A percentile compares a stretch with the other conserved stretches of the same genome.
Conservation (phyloP, 2,329 filamentous ascomycete genomes). For the Mycosphaerella sp. region DNA sequence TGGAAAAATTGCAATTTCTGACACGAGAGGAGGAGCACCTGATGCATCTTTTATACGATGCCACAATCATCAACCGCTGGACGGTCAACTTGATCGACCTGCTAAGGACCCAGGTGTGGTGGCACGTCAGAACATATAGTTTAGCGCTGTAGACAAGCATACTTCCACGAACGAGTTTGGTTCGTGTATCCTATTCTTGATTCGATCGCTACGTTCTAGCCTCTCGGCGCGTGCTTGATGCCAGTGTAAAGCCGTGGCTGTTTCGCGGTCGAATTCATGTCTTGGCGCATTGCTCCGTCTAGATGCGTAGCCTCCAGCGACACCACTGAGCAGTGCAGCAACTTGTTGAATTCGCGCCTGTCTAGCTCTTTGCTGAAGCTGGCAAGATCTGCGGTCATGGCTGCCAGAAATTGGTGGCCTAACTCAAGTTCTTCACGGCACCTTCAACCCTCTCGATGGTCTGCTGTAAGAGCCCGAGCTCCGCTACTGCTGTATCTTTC, state of each 20-base stretch:
- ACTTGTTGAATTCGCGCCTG: too few species aligned
- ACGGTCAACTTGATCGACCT: background rate
- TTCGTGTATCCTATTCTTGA: background rate
- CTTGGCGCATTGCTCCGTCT: background rate
- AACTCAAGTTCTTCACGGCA: slow-evolving; percentile 28
- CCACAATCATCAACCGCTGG: too few species aligned
- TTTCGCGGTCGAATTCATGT: background rate
- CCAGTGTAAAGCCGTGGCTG: background rate
- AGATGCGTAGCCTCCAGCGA: background rate
- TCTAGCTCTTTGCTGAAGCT: too few species aligned
- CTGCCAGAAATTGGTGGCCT: background rate
- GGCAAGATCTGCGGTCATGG: too few species aligned
- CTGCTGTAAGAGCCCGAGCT: slow-evolving; percentile 30
- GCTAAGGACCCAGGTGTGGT: background rate
- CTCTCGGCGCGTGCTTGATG: background rate
- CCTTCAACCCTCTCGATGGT: slow-evolving; percentile 30
- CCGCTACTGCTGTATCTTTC: slow-evolving; percentile 33
- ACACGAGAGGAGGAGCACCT: too few species aligned
- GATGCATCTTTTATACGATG: too few species aligned
- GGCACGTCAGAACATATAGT: background rate
- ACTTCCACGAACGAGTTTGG: background rate
- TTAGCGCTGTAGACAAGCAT: background rate
- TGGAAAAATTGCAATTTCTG: too few species aligned
- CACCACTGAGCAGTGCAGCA: background rate
- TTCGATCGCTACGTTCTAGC: background rate